These are phyloP conservation scores for Wickerhamiella dianesei DNA, from an alignment of 805 yeast genomes.

Conservation along the genomic window DNA sequence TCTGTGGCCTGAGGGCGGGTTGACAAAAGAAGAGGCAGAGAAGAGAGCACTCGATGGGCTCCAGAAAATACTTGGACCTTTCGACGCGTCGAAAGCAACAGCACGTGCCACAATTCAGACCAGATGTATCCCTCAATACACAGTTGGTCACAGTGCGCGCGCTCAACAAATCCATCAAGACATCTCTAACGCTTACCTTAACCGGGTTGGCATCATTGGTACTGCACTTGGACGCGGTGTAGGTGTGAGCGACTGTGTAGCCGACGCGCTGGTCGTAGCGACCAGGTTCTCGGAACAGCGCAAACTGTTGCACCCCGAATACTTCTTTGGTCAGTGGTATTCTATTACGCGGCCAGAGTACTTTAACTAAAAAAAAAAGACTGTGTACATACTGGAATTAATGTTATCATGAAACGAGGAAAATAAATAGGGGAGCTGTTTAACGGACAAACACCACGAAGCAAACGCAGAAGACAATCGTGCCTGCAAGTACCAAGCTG, in stretches of 20 bases:
- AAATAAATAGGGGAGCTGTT: background rate
- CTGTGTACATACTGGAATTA: conserved; percentile 28
- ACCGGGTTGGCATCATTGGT: conserved; percentile 52
- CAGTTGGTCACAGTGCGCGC: conserved; percentile 49
- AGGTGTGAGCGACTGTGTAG: conserved; percentile 80
- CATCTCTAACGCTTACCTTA: conserved; percentile 27
- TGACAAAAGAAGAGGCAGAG: conserved; percentile 19
- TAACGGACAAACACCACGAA: conserved; percentile 43
- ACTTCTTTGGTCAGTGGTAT: conserved; percentile 21
- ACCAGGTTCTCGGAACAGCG: conserved; percentile 23
- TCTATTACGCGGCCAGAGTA: conserved; percentile 17
- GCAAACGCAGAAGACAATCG: conserved; percentile 61
- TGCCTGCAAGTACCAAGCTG: conserved; percentile 62
- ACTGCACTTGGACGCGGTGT: conserved; percentile 68
- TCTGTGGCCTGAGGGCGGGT: conserved; percentile 28
- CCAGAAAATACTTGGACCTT: conserved; percentile 26
- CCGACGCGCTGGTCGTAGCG: conserved; percentile 50
- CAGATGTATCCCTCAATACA: conserved; percentile 67
- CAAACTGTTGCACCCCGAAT: conserved; percentile 22
- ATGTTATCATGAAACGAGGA: background rate
- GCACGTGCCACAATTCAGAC: conserved; percentile 29
- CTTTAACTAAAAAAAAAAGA: conserved; percentile 12
- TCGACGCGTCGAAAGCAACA: conserved; percentile 23
- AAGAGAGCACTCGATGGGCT: conserved; percentile 29
- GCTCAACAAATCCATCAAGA: conserved; percentile 26